Evolutionary conservation across 2,329 filamentous ascomycete genomes (phyloP).

Genomic region (Achaetomium macrosporum): DNA sequence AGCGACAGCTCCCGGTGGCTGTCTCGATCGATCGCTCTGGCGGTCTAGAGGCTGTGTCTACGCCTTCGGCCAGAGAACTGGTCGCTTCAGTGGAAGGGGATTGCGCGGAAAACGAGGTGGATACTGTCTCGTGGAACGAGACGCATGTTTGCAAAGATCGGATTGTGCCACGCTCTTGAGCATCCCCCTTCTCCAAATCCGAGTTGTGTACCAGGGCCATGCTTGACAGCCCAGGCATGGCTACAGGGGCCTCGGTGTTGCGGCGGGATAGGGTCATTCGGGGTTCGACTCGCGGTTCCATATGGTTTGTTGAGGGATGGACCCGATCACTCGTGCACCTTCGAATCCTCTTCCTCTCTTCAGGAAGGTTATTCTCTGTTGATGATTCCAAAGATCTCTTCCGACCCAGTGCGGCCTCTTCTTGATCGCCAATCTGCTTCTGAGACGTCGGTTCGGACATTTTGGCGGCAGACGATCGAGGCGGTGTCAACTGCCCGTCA

Average conservation of each 20-base stretch:
- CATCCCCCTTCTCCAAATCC: not conserved
- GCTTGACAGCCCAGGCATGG: not conserved
- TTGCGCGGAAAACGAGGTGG: not conserved
- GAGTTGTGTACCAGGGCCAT: slow-evolving; percentile 14
- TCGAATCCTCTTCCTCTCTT: slow-evolving; percentile 10
- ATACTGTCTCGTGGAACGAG: slow-evolving; percentile 2
- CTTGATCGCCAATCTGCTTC: not conserved
- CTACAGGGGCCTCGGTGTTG: not conserved
- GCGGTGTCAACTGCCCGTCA: not conserved
- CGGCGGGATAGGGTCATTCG: slow-evolving; percentile 7
- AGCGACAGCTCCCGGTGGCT: slow-evolving; percentile 27
- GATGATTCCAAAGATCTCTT: slow-evolving; percentile 8
- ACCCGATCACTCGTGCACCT: slow-evolving; percentile 1
- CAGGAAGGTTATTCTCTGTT: not conserved
- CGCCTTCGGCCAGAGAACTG: not conserved
- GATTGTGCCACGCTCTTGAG: not conserved
- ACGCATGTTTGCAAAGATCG: slow-evolving; percentile 24
- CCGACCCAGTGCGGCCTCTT: not conserved
- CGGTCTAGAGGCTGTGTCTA: not conserved
- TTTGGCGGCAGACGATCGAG: slow-evolving; percentile 4
- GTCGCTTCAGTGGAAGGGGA: not conserved
- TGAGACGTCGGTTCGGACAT: not conserved
- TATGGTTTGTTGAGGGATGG: not conserved
- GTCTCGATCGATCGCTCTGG: not conserved
- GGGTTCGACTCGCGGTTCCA: not conserved